Evolutionary conservation across 805 yeast species (phyloP), one percentile per base, ranked within the genome.

Genomic region (Spencermartinsiella europaea): DNA sequence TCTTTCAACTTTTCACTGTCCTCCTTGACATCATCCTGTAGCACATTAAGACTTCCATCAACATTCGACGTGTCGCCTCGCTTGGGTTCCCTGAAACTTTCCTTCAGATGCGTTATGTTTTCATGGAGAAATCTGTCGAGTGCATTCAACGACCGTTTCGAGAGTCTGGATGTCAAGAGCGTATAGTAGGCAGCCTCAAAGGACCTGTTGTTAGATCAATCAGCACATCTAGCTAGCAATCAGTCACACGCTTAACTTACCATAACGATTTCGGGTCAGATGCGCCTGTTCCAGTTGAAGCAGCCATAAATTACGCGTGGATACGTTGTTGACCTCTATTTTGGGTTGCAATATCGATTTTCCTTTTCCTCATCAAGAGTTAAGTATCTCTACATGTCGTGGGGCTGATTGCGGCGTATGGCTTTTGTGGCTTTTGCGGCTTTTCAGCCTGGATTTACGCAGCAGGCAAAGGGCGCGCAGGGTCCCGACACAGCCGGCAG

Each of bases 151-250:
- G 31, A 7, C 12, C 31, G 31, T 12, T 25, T 48, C 25, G 15
- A 10, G 21, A 17, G 28, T 37, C 40, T 19, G 16, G 5, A 15
- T n/a, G 40, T 20, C 17, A n/a, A 35, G 5, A 42, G 31, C n/a
- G 42, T 39, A 44, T 41, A 48, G 38, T 42, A 51, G 4, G 52
- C 54, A 14, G 52, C 51, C 37, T 51, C 51, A 36, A 48, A 51
- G 28, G 51, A 21, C 42, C 42, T 34, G 28, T 25, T 25, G 7
- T 12, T 12, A 25, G 31, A 25, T 12, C 10, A 25, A 7, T 25
- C 10, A 7, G 12, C 31, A 7, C 31, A 7, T 25, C 10, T 25
- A 7, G 10, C 7, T 12, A 25, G 31, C 7, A 7, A 25, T 7
- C 31, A 25, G 10, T 25, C 31, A 12, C 31, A 7, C 31, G 31